phyloP scores from a whole-genome alignment of 257 asterid genomes.

The Osmanthus fragrans region DNA sequence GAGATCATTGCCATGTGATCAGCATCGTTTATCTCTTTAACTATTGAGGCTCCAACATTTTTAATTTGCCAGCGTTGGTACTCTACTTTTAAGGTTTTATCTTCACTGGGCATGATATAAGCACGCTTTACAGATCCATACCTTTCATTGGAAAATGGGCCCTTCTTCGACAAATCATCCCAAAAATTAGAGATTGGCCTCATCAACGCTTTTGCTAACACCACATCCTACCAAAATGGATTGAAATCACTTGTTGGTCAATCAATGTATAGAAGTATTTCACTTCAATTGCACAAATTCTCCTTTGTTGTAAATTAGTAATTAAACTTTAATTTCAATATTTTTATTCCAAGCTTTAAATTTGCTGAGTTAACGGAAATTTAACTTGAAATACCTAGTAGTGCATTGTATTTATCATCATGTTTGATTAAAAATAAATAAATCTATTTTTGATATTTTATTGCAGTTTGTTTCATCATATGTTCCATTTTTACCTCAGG shows the following conservation, averaged over 20 bases:
- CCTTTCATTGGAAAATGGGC: constrained; percentile 34
- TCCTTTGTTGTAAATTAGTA: no score
- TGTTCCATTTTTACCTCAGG: constrained; percentile 31
- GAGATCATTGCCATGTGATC: constrained; percentile 61
- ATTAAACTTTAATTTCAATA: no score
- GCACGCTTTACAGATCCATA: constrained; percentile 54
- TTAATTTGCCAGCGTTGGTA: constrained; percentile 54
- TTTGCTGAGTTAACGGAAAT: no score
- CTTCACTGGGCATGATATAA: constrained; percentile 39
- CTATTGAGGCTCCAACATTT: constrained; percentile 35
- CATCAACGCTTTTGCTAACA: constrained; percentile 39
- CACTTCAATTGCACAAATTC: no score
- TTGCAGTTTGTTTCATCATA: neutral
- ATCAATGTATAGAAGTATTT: no score
- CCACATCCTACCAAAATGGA: constrained; percentile 43
- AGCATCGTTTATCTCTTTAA: constrained; percentile 39
- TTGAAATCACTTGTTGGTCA: no score
- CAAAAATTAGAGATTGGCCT: constrained; percentile 47
- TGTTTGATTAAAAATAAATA: no score
- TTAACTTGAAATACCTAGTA: no score
- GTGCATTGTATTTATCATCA: no score
- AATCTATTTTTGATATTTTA: neutral
- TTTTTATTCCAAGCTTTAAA: no score
- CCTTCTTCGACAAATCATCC: constrained; percentile 38
- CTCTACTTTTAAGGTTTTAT: constrained; percentile 30